A percentile compares a stretch with the other conserved stretches of the same genome.
Conservation (phyloP, 441 rosid species). For the Populus hybrid region DNA sequence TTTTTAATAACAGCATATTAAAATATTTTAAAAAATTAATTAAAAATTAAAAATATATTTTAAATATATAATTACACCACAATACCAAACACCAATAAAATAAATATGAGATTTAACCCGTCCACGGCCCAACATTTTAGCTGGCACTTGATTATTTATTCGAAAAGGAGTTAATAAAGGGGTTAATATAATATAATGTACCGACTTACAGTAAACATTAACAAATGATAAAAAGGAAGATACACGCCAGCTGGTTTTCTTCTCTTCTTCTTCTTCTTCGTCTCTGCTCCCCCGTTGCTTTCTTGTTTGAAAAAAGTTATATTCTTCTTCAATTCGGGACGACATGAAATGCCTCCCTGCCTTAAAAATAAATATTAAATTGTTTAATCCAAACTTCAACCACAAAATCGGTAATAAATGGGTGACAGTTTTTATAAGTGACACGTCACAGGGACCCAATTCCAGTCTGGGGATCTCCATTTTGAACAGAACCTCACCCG, state of each 20-base stretch:
- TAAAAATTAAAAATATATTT: no score
- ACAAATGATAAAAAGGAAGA: background rate
- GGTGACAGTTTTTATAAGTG: background rate
- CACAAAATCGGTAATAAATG: background rate
- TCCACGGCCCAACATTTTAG: no score
- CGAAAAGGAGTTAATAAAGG: background rate
- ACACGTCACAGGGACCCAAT: background rate
- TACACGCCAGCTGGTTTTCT: background rate
- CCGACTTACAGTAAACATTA: background rate
- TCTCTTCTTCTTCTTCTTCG: background rate
- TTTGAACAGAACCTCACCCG: constrained; percentile 15
- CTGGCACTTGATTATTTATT: no score
- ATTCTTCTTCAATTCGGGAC: background rate
- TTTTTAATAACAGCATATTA: no score
- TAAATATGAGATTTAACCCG: no score
- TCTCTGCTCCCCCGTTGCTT: background rate
- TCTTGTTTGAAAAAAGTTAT: background rate
- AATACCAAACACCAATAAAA: no score
- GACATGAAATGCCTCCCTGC: background rate
- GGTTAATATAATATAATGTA: background rate
- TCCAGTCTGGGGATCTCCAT: constrained; percentile 22
- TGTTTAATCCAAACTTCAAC: background rate
- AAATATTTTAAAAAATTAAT: no score
- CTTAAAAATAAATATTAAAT: background rate
- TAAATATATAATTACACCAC: no score